Evolutionary conservation across 768 basidiomycete genomes (phyloP), one percentile per base, ranked within the genome.

Genomic region (Coprinellus aureogranulatus): DNA sequence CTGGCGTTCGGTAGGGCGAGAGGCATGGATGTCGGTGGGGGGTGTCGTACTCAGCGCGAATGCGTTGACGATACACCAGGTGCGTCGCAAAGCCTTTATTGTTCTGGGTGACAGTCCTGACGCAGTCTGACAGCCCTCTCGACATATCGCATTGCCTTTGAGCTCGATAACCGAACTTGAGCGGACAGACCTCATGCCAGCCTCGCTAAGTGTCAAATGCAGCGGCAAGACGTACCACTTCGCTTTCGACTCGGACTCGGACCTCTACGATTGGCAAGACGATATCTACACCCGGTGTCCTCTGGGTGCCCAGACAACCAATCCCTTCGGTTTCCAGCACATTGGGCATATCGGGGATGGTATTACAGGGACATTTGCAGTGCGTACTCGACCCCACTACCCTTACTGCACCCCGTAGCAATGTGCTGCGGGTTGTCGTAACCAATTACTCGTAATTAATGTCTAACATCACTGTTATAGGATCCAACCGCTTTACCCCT

Each of bases 201-300:
- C 70, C 59, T 75, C 73, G 26, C 67, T 79, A 25, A 62, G 65
- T 25, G 59, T 77, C 28, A 70, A 71, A 61, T 67, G 70, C 37
- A 68, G 68, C 60, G 64, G 67, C 23, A 69, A 66, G 54, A 63
- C 64, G 20, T 76, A 70, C 55, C 68, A 72, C 47, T 63, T 78
- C 25, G 71, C 75, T 0, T 77, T 77, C 48, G 64, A 71, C 34
- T 70, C 66, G 22, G 77, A 77, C 56, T 64, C 65, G 20, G 75
- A 76, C 55, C 68, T 79, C 10, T 78, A 79, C 59, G 76, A 77
- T 59, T 79, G 77, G 77, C 75, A 76, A 52, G 77, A 79, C 57
- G 77, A 77, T 58, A 72, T 79, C 27, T 77, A 77, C 60, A 67
- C 68, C 44, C 71, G 75, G 4, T 74, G 71, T 44, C 74, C 75